phyloP scores from a whole-genome alignment of 345 rosid species.

The Dimocarpus longan region DNA sequence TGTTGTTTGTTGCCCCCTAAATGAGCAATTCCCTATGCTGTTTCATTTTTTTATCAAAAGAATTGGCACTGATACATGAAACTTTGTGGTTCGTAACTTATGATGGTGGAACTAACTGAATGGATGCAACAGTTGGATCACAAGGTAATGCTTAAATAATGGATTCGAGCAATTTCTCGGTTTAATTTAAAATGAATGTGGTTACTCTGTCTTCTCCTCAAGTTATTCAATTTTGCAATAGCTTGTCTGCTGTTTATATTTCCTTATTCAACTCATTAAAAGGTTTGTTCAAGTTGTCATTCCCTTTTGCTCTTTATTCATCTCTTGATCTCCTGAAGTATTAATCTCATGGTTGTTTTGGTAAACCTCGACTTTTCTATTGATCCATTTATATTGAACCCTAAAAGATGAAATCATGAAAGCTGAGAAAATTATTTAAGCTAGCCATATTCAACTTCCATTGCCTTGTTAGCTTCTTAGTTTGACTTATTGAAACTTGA shows the following conservation, averaged over 20 bases:
- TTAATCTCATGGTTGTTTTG: not conserved
- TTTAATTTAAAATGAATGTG: not conserved
- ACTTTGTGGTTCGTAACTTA: constrained; percentile 20
- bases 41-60: constrained; percentile 17
- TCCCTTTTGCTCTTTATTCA: not conserved
- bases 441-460: not conserved
- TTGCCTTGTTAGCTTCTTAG: not conserved
- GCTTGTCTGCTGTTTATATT: not conserved
- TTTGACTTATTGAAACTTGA: not conserved
- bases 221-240: not conserved
- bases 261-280: not conserved
- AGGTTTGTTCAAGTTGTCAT: not conserved
- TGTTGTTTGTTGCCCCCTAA: not conserved
- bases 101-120: constrained; percentile 35
- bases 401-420: not conserved
- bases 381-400: not conserved
- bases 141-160: constrained; percentile 28
- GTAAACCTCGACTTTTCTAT: not conserved
- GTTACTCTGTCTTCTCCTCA: too few relatives aligned
- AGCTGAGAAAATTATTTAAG: not conserved
- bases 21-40: not conserved
- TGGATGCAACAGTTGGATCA: constrained; percentile 40
- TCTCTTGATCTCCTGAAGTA: not conserved
- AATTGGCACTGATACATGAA: constrained; percentile 17
- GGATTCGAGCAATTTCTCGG: not conserved